Conservation (phyloP, 2,329 filamentous ascomycete genomes). For the Neopestalotiopsis clavispora region DNA sequence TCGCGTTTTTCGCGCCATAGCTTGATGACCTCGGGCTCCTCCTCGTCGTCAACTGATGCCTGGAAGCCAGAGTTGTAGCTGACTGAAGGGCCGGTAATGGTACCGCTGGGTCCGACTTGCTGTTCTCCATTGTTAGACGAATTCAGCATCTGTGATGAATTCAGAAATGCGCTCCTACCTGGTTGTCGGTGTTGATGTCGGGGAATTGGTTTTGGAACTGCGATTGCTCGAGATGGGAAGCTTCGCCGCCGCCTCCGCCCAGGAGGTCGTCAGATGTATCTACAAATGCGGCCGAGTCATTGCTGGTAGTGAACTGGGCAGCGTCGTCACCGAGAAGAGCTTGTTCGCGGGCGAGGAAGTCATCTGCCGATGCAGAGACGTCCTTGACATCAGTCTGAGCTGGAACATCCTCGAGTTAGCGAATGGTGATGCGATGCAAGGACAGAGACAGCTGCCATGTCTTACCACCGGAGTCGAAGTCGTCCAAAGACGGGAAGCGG, state of each 20-base stretch:
- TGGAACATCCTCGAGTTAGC: conserved; percentile 37
- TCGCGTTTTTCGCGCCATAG: conserved; percentile 93
- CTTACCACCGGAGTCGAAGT: conserved; percentile 72
- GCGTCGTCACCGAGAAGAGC: conserved; percentile 92
- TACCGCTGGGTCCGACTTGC: conserved; percentile 76
- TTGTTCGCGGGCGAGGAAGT: conserved; percentile 92
- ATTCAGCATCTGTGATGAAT: not conserved
- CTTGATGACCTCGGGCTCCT: conserved; percentile 87
- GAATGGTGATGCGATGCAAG: not conserved
- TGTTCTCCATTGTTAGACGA: conserved; percentile 38
- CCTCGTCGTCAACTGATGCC: conserved; percentile 66
- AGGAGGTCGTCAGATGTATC: conserved; percentile 74
- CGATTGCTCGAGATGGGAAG: conserved; percentile 41
- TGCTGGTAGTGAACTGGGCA: conserved; percentile 81
- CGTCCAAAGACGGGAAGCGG: conserved; percentile 79
- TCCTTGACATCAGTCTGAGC: conserved; percentile 71
- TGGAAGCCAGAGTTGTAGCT: conserved; percentile 67
- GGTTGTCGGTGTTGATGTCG: conserved; percentile 70
- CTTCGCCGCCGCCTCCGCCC: conserved; percentile 61
- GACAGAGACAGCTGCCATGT: not conserved
- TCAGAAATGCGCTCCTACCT: conserved; percentile 54
- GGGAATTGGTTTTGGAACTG: conserved; percentile 91
- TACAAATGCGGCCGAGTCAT: conserved; percentile 69
- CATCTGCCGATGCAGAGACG: conserved; percentile 68
- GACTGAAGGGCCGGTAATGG: conserved; percentile 76